These are phyloP conservation scores for Flaveria trinervia DNA, from an alignment of 129 eudicot species.

Conservation along the genomic window DNA sequence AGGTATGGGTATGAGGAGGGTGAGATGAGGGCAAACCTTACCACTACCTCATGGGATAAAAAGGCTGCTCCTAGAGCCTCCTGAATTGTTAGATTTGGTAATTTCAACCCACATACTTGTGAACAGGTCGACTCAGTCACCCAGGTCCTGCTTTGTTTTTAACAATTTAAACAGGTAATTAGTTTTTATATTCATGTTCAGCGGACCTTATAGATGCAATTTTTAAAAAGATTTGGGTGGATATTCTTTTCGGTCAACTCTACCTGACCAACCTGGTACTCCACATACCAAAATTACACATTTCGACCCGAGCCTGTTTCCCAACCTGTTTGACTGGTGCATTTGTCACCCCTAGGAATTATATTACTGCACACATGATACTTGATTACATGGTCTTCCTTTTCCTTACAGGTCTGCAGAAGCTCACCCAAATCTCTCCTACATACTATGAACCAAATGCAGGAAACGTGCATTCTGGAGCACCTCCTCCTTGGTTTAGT, in stretches of 20 bases:
- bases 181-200: not conserved
- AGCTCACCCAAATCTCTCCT: constrained; percentile 54
- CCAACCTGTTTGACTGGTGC: not conserved
- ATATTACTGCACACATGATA: not conserved
- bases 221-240: not conserved
- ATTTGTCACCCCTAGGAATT: not conserved
- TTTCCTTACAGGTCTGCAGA: constrained; percentile 45
- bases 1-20: no score
- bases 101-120: not conserved
- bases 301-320: not conserved
- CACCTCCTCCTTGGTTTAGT: constrained; percentile 89
- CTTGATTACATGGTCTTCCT: not conserved
- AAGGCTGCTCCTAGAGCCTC: not conserved
- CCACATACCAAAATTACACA: not conserved
- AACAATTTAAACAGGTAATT: not conserved
- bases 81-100: not conserved
- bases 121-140: not conserved
- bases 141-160: not conserved
- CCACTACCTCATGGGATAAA: no score
- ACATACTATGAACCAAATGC: constrained; percentile 27
- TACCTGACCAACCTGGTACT: not conserved
- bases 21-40: no score
- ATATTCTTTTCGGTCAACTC: not conserved
- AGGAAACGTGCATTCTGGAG: constrained; percentile 95
- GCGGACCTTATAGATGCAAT: not conserved